A percentile compares a stretch with the other conserved stretches of the same genome.
phyloP scores from a whole-genome alignment of 2,329 filamentous ascomycete genomes.

The Diplodia seriata region DNA sequence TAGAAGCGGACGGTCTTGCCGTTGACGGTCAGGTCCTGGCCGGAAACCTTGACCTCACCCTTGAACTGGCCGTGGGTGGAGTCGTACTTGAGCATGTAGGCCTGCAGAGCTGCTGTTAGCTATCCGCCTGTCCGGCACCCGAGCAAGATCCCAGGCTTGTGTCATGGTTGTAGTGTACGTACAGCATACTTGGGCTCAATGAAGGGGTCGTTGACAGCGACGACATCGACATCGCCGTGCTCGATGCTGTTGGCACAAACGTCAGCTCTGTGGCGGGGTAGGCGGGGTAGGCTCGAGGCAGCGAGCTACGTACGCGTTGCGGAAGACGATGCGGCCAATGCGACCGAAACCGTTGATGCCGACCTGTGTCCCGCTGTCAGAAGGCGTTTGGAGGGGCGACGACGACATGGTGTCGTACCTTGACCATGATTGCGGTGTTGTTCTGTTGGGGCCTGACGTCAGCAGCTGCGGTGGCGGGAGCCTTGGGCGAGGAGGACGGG shows the following conservation, averaged over 20 bases:
- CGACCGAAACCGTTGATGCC: slow-evolving; percentile 99
- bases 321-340: slow-evolving; percentile 99
- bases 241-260: slow-evolving; percentile 64
- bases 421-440: slow-evolving; percentile 52
- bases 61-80: slow-evolving; percentile 97
- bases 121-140: slow-evolving; percentile 17
- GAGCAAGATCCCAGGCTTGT: background rate
- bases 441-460: slow-evolving; percentile 26
- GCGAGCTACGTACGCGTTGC: slow-evolving; percentile 76
- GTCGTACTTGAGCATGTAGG: slow-evolving; percentile 99
- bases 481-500: background rate
- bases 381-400: slow-evolving; percentile 35
- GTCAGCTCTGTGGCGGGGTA: slow-evolving; percentile 29
- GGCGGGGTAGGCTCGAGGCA: slow-evolving; percentile 8
- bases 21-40: slow-evolving; percentile 81
- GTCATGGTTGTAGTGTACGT: slow-evolving; percentile 56
- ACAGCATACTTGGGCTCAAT: slow-evolving; percentile 98
- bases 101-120: slow-evolving; percentile 61
- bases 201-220: slow-evolving; percentile 99
- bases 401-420: slow-evolving; percentile 46
- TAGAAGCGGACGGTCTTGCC: slow-evolving; percentile 96
- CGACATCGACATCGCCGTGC: slow-evolving; percentile 87
- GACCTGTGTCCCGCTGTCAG: slow-evolving; percentile 66
- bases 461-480: slow-evolving; percentile 10
- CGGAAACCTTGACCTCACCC: slow-evolving; percentile 79